Evolutionary conservation across 2,329 filamentous ascomycete species (phyloP).

Genomic region (Coniochaeta hoffmannii): DNA sequence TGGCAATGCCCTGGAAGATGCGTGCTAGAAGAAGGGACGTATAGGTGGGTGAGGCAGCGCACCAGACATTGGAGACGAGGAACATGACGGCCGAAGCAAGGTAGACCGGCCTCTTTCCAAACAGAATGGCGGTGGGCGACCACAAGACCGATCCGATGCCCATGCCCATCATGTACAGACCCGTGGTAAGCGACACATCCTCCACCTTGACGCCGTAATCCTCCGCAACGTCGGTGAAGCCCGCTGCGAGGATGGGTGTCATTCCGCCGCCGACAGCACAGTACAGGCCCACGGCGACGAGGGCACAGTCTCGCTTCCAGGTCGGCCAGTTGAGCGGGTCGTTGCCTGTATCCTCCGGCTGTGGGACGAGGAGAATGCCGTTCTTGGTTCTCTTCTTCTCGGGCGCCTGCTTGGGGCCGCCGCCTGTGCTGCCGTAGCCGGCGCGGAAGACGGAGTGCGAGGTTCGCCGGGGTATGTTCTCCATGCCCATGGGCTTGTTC

Average conservation of each 20-base stretch:
- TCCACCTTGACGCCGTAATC: constrained; percentile 59
- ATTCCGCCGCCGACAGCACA: constrained; percentile 92
- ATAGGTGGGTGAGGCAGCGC: constrained; percentile 75
- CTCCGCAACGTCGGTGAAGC: constrained; percentile 72
- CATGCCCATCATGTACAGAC: constrained; percentile 89
- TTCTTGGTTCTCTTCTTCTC: constrained; percentile 62
- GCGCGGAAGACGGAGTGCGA: constrained; percentile 50
- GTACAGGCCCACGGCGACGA: constrained; percentile 81
- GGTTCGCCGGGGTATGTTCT: constrained; percentile 47
- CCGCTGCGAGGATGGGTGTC: constrained; percentile 82
- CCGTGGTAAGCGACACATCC: constrained; percentile 77
- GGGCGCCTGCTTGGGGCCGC: constrained; percentile 18
- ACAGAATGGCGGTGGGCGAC: constrained; percentile 86
- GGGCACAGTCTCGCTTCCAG: constrained; percentile 71
- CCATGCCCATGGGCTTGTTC: constrained; percentile 52
- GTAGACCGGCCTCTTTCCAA: constrained; percentile 86
- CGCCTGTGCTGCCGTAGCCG: constrained; percentile 24
- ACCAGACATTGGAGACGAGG: constrained; percentile 72
- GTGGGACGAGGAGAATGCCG: constrained; percentile 79
- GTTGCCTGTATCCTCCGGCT: constrained; percentile 84
- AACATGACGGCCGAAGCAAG: constrained; percentile 72
- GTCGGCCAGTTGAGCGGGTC: constrained; percentile 89
- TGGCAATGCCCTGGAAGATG: constrained; percentile 79
- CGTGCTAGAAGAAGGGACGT: constrained; percentile 71
- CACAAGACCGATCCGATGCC: constrained; percentile 78